These are phyloP conservation scores for Verruconis gallopava DNA, from an alignment of 2,329 filamentous ascomycete genomes.

Conservation along the genomic window DNA sequence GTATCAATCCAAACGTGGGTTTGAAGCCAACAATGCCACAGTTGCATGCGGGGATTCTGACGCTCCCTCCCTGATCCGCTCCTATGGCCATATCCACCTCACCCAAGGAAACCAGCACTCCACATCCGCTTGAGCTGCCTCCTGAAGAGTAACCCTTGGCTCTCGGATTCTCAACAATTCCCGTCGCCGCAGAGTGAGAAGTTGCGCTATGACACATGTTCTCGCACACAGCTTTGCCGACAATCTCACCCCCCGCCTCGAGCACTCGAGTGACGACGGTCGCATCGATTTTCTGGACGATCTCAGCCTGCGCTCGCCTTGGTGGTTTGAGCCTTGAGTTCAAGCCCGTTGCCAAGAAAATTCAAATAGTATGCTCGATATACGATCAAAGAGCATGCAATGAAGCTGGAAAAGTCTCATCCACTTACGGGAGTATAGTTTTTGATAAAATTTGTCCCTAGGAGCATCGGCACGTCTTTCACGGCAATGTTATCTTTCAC, in stretches of 20 bases:
- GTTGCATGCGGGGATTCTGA: conserved; percentile 31
- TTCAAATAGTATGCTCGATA: too few relatives aligned
- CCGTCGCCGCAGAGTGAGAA: conserved; percentile 24
- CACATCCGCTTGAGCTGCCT: conserved; percentile 37
- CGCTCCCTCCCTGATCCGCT: conserved; percentile 36
- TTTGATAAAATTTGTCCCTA: conserved; percentile 19
- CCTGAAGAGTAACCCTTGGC: conserved; percentile 34
- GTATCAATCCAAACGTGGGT: conserved; percentile 39
- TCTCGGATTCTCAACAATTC: conserved; percentile 35
- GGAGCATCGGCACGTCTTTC: conserved; percentile 20
- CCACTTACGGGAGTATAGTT: conserved; percentile 15
- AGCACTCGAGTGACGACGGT: conserved; percentile 20
- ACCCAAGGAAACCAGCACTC: conserved; percentile 32
- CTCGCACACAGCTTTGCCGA: conserved; percentile 22
- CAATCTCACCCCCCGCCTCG: conserved; percentile 18
- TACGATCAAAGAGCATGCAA: too few relatives aligned
- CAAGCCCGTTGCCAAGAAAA: too few relatives aligned
- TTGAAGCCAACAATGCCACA: conserved; percentile 34
- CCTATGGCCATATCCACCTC: conserved; percentile 34
- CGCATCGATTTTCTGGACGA: conserved; percentile 16
- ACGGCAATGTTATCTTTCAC: conserved; percentile 23
- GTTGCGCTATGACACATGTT: conserved; percentile 21
- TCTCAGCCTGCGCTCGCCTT: too few relatives aligned
- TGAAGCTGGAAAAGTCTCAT: too few relatives aligned
- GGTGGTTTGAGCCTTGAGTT: too few relatives aligned